phyloP scores from a whole-genome alignment of 495 filamentous ascomycete genomes.

The Hypoxylon fuscum region DNA sequence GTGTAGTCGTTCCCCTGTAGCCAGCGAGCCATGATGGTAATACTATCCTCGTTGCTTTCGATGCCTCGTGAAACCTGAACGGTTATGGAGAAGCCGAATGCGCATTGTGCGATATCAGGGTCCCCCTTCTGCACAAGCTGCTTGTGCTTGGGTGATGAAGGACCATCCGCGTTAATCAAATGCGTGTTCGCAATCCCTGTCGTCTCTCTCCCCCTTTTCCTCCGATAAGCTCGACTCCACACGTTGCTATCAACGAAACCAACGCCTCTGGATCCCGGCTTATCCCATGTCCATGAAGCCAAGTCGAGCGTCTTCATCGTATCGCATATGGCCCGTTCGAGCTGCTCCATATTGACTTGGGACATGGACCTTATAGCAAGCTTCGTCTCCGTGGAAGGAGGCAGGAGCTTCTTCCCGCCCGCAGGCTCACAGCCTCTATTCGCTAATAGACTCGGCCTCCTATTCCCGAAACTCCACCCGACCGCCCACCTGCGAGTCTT shows the following conservation, averaged over 20 bases:
- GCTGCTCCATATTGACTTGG: conserved; percentile 54
- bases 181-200: conserved; percentile 30
- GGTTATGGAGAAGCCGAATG: conserved; percentile 58
- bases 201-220: conserved; percentile 59
- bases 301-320: conserved; percentile 65
- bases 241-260: conserved; percentile 55
- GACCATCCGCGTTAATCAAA: conserved; percentile 35
- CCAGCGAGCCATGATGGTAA: conserved; percentile 70
- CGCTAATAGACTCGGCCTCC: conserved; percentile 68
- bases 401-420: conserved; percentile 65
- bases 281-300: conserved; percentile 60
- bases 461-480: conserved; percentile 82
- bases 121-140: conserved; percentile 27
- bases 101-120: conserved; percentile 10
- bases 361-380: conserved; percentile 48
- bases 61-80: conserved; percentile 14
- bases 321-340: conserved; percentile 63
- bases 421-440: conserved; percentile 64
- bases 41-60: conserved; percentile 25
- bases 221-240: conserved; percentile 61
- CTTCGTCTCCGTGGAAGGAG: conserved; percentile 49
- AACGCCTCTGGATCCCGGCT: conserved; percentile 39
- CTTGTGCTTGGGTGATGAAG: not conserved
- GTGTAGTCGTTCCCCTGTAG: conserved; percentile 75
- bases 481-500: conserved; percentile 88